Evolutionary conservation across 225 moss, liverwort and hornwort genomes (phyloP).

Genomic region (Ulota crispa): DNA sequence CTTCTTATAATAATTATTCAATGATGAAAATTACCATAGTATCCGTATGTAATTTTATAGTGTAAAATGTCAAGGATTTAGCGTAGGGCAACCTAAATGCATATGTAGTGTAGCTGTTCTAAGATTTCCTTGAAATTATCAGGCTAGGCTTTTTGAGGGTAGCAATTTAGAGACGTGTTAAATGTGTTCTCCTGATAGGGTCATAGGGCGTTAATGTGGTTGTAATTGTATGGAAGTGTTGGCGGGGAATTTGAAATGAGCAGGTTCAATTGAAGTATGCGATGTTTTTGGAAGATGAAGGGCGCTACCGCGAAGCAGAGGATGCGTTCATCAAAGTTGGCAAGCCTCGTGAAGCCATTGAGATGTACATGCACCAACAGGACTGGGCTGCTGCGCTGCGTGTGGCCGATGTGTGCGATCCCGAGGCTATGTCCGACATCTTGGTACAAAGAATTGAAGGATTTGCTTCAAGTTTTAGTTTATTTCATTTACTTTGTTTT

Average conservation of each 20-base stretch:
- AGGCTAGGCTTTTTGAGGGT: not conserved
- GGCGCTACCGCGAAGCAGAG: conserved; percentile 78
- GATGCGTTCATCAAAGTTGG: conserved; percentile 79
- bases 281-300: conserved; percentile 90
- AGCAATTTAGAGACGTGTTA: not conserved
- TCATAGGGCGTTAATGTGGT: not conserved
- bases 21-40: too few relatives aligned
- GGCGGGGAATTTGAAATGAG: conserved; percentile 3
- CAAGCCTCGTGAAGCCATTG: conserved; percentile 90
- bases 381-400: conserved; percentile 79
- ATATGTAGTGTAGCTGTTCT: too few relatives aligned
- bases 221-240: not conserved
- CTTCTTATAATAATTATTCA: too few relatives aligned
- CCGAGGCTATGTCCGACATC: conserved; percentile 62
- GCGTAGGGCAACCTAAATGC: not conserved
- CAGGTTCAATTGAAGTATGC: conserved; percentile 89
- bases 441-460: not conserved
- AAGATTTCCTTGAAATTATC: not conserved
- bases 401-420: conserved; percentile 88
- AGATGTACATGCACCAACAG: conserved; percentile 91
- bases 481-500: too few relatives aligned
- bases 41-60: too few relatives aligned
- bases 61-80: too few relatives aligned
- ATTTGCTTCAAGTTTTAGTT: not conserved
- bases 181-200: not conserved